These are phyloP conservation scores for Lanzia echinophila DNA, from an alignment of 2,329 filamentous ascomycete genomes.

Conservation along the genomic window DNA sequence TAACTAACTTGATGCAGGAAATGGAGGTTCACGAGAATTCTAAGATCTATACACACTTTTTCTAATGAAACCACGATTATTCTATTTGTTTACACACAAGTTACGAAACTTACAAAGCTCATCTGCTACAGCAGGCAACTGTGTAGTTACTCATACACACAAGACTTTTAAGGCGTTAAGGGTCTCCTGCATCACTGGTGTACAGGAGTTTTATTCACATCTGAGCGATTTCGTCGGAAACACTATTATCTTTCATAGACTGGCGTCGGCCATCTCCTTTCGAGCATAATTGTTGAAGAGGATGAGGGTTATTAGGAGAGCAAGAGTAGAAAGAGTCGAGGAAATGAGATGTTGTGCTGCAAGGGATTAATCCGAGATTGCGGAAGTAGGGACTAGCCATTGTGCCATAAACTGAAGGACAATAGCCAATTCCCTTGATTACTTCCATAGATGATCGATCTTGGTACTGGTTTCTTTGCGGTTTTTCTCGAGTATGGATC, in stretches of 20 bases:
- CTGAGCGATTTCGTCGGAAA: constrained; percentile 30
- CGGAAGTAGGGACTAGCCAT: too few relatives aligned
- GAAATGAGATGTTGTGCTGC: too few relatives aligned
- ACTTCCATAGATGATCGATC: too few relatives aligned
- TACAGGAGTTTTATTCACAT: constrained; percentile 29
- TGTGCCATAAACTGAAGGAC: too few relatives aligned
- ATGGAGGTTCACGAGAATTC: constrained; percentile 99
- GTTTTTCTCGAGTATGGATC: too few relatives aligned
- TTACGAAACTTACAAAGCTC: constrained; percentile 9
- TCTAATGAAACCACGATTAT: constrained; percentile 56
- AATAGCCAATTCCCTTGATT: too few relatives aligned
- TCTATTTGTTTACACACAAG: constrained; percentile 10
- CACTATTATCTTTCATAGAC: constrained; percentile 29
- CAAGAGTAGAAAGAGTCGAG: too few relatives aligned
- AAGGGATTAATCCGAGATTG: too few relatives aligned
- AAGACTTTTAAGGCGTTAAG: constrained; percentile 26
- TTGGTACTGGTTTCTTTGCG: too few relatives aligned
- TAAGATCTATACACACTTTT: constrained; percentile 99
- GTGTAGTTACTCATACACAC: constrained; percentile 24
- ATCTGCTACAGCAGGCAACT: constrained; percentile 21
- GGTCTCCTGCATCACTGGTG: constrained; percentile 29
- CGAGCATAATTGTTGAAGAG: constrained; percentile 20
- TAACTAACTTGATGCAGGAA: constrained; percentile 59
- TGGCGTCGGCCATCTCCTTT: constrained; percentile 27
- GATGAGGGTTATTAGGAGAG: constrained; percentile 2